Base-by-base conservation (phyloP, 2,329 filamentous ascomycete species). In the Ophiocordyceps camponoti-leonardi region DNA sequence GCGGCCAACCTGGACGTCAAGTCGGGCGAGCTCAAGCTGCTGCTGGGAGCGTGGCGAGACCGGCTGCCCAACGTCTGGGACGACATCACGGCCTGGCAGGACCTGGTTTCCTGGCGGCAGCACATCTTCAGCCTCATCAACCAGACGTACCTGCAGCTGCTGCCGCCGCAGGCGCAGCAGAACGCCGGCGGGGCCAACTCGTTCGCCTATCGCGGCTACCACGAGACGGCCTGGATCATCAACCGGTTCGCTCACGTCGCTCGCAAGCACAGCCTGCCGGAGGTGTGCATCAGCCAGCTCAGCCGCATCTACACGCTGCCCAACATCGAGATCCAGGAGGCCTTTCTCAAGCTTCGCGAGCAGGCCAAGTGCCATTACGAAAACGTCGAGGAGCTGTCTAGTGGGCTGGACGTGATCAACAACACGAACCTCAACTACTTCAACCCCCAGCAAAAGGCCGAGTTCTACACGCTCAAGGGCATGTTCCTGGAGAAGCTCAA, bases 341-440 rank as follows among this genome's bases (percentile, higher is more conserved):
- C 92, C 0, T 99, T 99, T 72, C 67, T 99, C 49, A 99, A 99
- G 67, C 67, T 99, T 45, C 75, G 93, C n/a, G 93, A 99, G 64
- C 92, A 99, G 64, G 92, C 92, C 41, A 95, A 95, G 61, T 98
- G 92, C 54, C 92, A 98, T 60, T 99, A 96, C 61, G 88, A 96
- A 65, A 96, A 96, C 56, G 80, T 83, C 0, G 82, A 85, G 35
- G 92, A 98, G 64, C 76, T 99, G 45, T 90, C 81, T 45, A 94
- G 81, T 58, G 92, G 92, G 1, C 62, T 99, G 52, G 92, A 99
- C 58, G 92, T 99, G 3, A 99, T 99, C 61, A 98, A 98, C 64
- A 99, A 98, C 55, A 99, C 92, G 33, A 98, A 99, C 55, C 77
- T 99, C 47, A 95, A 94, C 62, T 98, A 98, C 68, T 98, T 98